Evolutionary conservation across 2,329 filamentous ascomycete species (phyloP).

Genomic region (Apiospora arundinis): DNA sequence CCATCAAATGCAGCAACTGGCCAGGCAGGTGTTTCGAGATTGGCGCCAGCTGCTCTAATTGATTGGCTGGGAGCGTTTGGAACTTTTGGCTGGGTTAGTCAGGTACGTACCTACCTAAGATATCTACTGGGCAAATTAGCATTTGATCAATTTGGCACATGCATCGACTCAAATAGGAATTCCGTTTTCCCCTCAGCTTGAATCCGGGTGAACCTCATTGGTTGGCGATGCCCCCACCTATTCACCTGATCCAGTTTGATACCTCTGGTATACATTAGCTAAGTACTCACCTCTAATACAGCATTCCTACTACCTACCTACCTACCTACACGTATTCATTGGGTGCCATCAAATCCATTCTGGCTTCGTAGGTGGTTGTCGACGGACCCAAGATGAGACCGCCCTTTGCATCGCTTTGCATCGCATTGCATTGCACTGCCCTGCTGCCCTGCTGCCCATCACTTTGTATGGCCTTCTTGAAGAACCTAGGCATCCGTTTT

Average conservation of each 20-base stretch:
- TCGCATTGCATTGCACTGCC: too few species aligned
- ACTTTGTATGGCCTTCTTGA: neutral
- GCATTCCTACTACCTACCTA: neutral
- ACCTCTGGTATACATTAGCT: too few species aligned
- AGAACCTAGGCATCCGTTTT: neutral
- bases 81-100: neutral
- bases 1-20: neutral
- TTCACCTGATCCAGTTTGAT: too few species aligned
- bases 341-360: neutral
- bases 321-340: neutral
- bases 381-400: neutral
- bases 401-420: too few species aligned
- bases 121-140: constrained; percentile 16
- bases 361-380: neutral
- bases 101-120: too few species aligned
- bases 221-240: too few species aligned
- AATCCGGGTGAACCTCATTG: neutral
- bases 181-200: neutral
- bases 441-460: neutral
- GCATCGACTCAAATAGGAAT: neutral
- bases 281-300: too few species aligned
- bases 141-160: too few species aligned
- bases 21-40: constrained; percentile 17
- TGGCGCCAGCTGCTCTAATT: constrained; percentile 2
- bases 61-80: constrained; percentile 16